A percentile compares a stretch with the other conserved stretches of the same genome.
These are phyloP conservation scores for Ophiobolus disseminans DNA, from an alignment of 2,329 filamentous ascomycete species.

Conservation along the genomic window DNA sequence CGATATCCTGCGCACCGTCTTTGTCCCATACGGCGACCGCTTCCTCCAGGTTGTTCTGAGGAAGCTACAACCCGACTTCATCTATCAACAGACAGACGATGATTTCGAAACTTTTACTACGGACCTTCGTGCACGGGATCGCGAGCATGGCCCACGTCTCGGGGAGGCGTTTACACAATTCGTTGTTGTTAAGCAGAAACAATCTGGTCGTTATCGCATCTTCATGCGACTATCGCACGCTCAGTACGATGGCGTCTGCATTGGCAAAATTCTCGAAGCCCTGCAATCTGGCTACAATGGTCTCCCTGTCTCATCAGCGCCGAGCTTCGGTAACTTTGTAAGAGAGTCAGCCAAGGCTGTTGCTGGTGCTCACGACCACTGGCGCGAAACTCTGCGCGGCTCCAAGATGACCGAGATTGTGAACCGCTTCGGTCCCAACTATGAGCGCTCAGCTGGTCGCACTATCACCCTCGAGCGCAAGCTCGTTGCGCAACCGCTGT, in stretches of 20 bases:
- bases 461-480: constrained; percentile 38
- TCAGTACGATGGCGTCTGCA: constrained; percentile 45
- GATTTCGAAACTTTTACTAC: constrained; percentile 38
- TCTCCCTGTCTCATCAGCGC: constrained; percentile 38
- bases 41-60: constrained; percentile 44
- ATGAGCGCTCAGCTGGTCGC: constrained; percentile 38
- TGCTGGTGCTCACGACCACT: constrained; percentile 39
- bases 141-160: constrained; percentile 36
- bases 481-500: constrained; percentile 28
- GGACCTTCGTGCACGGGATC: constrained; percentile 37
- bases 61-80: constrained; percentile 42
- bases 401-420: constrained; percentile 47
- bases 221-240: constrained; percentile 45
- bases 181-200: constrained; percentile 41
- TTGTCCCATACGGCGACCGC: constrained; percentile 43
- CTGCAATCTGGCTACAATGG: constrained; percentile 43
- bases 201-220: constrained; percentile 35
- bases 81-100: constrained; percentile 38
- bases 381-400: constrained; percentile 39
- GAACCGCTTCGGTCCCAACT: constrained; percentile 41
- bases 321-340: constrained; percentile 42
- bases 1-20: constrained; percentile 46
- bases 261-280: constrained; percentile 37
- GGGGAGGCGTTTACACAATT: constrained; percentile 44
- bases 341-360: constrained; percentile 37